A percentile compares a stretch with the other conserved stretches of the same genome.
Evolutionary conservation across 768 basidiomycete species (phyloP).

Genomic region (Lepiota subincarnata): DNA sequence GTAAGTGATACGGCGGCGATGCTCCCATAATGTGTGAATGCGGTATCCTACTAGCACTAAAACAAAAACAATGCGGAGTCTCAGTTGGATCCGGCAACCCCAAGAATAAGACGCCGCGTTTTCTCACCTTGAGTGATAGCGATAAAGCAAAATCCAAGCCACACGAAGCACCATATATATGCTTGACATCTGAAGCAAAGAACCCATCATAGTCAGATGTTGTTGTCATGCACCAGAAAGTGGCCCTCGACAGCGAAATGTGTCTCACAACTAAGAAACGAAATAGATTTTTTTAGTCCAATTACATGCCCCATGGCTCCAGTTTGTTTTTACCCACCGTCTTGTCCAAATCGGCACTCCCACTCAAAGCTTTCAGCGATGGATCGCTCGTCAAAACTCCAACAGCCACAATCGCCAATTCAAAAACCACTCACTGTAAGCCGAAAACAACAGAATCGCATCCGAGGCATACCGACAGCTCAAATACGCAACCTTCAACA

Average conservation of each 20-base stretch:
- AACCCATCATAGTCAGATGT: neutral
- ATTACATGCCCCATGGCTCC: too few relatives aligned
- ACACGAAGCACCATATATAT: slow-evolving; percentile 2
- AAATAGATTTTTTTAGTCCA: neutral
- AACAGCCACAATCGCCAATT: neutral
- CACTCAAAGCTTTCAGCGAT: neutral
- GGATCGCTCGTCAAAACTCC: neutral
- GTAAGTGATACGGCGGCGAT: neutral
- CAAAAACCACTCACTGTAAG: neutral
- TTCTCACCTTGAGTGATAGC: neutral
- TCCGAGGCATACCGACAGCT: slow-evolving; percentile 1
- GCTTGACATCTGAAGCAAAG: neutral
- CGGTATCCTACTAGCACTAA: slow-evolving; percentile 1
- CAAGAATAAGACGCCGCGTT: neutral
- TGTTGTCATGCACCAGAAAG: neutral
- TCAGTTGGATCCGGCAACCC: too few relatives aligned
- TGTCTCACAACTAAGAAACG: neutral
- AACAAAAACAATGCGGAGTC: neutral
- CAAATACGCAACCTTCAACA: neutral
- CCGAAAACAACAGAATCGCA: neutral
- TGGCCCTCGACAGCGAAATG: neutral
- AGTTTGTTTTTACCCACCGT: neutral
- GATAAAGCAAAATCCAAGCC: neutral
- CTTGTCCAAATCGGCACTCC: neutral
- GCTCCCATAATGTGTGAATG: slow-evolving; percentile 7